phyloP scores from a whole-genome alignment of 2,329 filamentous ascomycete genomes.

The Rhynchosporium graminicola region DNA sequence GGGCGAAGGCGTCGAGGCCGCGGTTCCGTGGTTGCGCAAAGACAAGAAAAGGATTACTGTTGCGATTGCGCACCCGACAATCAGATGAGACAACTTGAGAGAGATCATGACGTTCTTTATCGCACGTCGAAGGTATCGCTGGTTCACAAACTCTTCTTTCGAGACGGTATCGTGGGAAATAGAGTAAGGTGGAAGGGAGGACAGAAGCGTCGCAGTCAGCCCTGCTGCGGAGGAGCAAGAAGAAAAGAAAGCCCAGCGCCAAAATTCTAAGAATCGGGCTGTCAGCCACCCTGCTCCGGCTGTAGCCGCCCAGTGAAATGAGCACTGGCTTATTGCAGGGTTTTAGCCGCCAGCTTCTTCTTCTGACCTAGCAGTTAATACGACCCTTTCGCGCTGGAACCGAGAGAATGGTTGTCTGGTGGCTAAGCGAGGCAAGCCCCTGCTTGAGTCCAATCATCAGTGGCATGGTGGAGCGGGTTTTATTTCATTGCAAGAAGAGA shows the following conservation, averaged over 20 bases:
- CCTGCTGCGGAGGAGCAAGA: too few species aligned
- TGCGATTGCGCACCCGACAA: background rate
- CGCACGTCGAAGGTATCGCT: background rate
- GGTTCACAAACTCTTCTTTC: background rate
- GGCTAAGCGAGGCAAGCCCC: background rate
- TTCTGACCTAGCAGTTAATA: background rate
- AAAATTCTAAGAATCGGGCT: too few species aligned
- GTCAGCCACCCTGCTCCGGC: too few species aligned
- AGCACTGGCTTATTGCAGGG: too few species aligned
- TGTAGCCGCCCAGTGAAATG: too few species aligned
- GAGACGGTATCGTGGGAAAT: background rate
- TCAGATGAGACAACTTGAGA: background rate
- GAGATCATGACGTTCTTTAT: background rate
- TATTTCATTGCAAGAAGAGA: background rate
- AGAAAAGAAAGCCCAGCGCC: too few species aligned
- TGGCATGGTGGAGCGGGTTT: background rate
- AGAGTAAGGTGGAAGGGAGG: background rate
- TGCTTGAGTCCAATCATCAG: background rate
- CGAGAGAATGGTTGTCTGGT: background rate
- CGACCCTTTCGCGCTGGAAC: too few species aligned
- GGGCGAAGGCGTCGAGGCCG: background rate
- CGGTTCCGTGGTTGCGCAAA: background rate
- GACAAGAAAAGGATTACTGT: background rate
- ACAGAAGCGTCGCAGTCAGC: too few species aligned
- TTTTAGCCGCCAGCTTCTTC: too few species aligned